phyloP scores from a whole-genome alignment of 2,329 filamentous ascomycete species.

The Ophiostoma quercus region DNA sequence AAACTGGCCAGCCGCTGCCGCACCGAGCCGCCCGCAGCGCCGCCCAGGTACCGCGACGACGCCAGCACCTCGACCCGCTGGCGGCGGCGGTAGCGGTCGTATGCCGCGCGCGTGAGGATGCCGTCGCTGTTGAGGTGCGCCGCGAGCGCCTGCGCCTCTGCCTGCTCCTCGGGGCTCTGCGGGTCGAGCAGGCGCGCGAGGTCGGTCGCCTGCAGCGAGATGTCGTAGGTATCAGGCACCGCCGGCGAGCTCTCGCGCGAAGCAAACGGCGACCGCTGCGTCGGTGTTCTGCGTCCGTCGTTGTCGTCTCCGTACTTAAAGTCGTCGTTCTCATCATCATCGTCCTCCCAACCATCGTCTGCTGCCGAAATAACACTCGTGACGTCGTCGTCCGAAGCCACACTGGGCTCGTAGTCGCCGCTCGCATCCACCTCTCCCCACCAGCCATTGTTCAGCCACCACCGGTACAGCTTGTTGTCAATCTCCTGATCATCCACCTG shows the following conservation, averaged over 20 bases:
- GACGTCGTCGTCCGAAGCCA: conserved; percentile 58
- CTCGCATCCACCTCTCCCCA: conserved; percentile 80
- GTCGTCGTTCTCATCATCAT: conserved; percentile 44
- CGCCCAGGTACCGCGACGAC: conserved; percentile 28
- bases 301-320: conserved; percentile 33
- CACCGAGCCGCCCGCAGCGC: conserved; percentile 28
- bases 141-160: conserved; percentile 75
- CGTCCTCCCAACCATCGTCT: conserved; percentile 36
- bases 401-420: conserved; percentile 63
- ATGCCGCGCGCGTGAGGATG: conserved; percentile 78
- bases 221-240: conserved; percentile 44
- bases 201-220: conserved; percentile 59
- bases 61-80: conserved; percentile 65
- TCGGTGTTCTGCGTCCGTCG: conserved; percentile 61
- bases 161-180: conserved; percentile 66
- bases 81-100: conserved; percentile 60
- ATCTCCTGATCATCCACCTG: conserved; percentile 57
- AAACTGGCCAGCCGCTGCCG: conserved; percentile 30
- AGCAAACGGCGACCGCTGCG: conserved; percentile 28
- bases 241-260: conserved; percentile 51
- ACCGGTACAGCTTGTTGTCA: conserved; percentile 69
- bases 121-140: conserved; percentile 67
- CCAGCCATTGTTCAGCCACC: conserved; percentile 78
- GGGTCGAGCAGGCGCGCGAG: conserved; percentile 81
- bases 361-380: conserved; percentile 73